phyloP scores from a whole-genome alignment of 306 rosid genomes.

The Trifolium repens region DNA sequence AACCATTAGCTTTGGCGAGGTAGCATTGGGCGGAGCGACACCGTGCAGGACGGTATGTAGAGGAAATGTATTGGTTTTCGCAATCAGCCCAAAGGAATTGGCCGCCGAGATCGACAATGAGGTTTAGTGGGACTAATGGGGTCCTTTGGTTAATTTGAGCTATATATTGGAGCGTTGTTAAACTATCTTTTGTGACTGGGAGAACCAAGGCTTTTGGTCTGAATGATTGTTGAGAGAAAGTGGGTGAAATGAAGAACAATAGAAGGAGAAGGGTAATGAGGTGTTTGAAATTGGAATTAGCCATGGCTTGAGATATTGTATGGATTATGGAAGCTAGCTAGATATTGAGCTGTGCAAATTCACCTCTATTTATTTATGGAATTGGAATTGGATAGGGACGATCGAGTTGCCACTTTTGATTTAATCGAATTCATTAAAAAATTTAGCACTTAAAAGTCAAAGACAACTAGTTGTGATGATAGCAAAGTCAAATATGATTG shows the following conservation, averaged over 20 bases:
- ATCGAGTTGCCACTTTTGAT: background rate
- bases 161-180: conserved; percentile 55
- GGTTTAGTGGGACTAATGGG: conserved; percentile 51
- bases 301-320: background rate
- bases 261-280: conserved; percentile 29
- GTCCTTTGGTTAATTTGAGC: conserved; percentile 58
- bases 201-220: conserved; percentile 57
- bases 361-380: background rate
- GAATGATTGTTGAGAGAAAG: conserved; percentile 52
- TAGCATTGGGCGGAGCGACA: conserved; percentile 66
- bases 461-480: background rate
- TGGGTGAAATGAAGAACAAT: conserved; percentile 21
- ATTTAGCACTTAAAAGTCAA: background rate
- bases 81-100: conserved; percentile 62
- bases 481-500: background rate
- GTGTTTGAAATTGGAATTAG: background rate
- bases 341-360: background rate
- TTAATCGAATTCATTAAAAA: background rate
- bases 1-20: conserved; percentile 43
- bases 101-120: conserved; percentile 65
- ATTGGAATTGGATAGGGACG: background rate
- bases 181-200: conserved; percentile 48
- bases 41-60: conserved; percentile 61
- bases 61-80: conserved; percentile 50
- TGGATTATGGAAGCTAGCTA: background rate